Conservation (phyloP, 1,284 basidiomycete genomes). For the Fomitopsis palustris region DNA sequence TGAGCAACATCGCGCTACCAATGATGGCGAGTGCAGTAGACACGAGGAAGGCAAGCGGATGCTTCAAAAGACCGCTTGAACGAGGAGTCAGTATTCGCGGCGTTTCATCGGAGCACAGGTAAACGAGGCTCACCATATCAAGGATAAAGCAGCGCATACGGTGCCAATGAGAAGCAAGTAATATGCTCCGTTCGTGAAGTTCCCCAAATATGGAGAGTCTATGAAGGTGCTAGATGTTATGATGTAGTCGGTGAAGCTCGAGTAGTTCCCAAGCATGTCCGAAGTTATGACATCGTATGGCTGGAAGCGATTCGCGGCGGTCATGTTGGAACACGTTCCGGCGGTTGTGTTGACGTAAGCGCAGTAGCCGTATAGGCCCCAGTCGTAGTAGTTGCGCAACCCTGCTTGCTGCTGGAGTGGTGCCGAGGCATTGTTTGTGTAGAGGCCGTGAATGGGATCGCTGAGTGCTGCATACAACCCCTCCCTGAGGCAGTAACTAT, state of each 20-base stretch:
- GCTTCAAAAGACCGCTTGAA: constrained; percentile 62
- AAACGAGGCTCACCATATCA: constrained; percentile 56
- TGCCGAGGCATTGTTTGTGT: constrained; percentile 60
- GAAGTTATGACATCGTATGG: constrained; percentile 58
- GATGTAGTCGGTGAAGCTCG: constrained; percentile 51
- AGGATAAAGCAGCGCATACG: constrained; percentile 58
- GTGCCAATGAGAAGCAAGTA: constrained; percentile 74
- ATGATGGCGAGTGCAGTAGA: constrained; percentile 62
- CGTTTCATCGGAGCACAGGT: constrained; percentile 31
- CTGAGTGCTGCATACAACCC: constrained; percentile 47
- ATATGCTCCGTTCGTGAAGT: constrained; percentile 65
- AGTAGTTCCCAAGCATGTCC: constrained; percentile 66
- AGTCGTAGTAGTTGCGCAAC: constrained; percentile 68
- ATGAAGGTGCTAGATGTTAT: constrained; percentile 52
- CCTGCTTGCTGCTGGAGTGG: constrained; percentile 57
- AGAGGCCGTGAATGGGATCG: constrained; percentile 62
- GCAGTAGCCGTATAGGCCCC: constrained; percentile 76
- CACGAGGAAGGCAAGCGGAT: constrained; percentile 60
- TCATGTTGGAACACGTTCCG: constrained; percentile 64
- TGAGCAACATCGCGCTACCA: constrained; percentile 59
- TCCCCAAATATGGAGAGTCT: constrained; percentile 58
- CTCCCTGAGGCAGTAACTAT: constrained; percentile 34
- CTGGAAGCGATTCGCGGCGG: constrained; percentile 52
- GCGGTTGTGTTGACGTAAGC: constrained; percentile 57
- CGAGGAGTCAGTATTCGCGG: background rate